Conservation (phyloP, 805 yeast genomes). For the Peterozyma xylosa region DNA sequence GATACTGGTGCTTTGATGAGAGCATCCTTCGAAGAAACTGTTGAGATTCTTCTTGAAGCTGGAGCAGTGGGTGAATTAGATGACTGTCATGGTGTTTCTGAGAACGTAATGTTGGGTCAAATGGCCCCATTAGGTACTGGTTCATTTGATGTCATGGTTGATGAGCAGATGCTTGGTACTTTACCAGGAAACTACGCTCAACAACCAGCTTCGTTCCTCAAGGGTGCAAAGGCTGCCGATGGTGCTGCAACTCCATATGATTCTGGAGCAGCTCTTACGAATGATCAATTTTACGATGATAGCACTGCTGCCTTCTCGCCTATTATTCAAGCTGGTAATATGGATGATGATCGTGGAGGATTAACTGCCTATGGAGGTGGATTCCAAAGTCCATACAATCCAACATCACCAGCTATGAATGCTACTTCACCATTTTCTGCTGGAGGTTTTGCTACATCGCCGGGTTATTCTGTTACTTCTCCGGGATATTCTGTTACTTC, state of each 20-base stretch:
- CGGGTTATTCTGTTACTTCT: constrained; percentile 41
- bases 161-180: constrained; percentile 73
- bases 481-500: constrained; percentile 73
- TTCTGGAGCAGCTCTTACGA: constrained; percentile 50
- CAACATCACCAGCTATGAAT: constrained; percentile 29
- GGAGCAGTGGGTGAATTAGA: constrained; percentile 97
- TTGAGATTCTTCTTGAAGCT: constrained; percentile 93
- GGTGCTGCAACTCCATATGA: constrained; percentile 94
- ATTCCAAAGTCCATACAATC: constrained; percentile 29
- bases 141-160: constrained; percentile 90
- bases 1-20: constrained; percentile 99
- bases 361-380: constrained; percentile 85
- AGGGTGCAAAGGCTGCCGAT: constrained; percentile 38
- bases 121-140: constrained; percentile 99
- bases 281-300: constrained; percentile 34
- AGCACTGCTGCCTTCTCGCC: constrained; percentile 87
- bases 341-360: constrained; percentile 69
- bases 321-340: constrained; percentile 72
- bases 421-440: constrained; percentile 56
- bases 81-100: constrained; percentile 98
- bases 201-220: constrained; percentile 29
- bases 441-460: constrained; percentile 47
- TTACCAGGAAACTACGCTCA: constrained; percentile 43
- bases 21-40: constrained; percentile 98
- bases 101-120: constrained; percentile 95